phyloP scores from a whole-genome alignment of 169 alveolate genomes.

The Ichthyophthirius multifiliis region DNA sequence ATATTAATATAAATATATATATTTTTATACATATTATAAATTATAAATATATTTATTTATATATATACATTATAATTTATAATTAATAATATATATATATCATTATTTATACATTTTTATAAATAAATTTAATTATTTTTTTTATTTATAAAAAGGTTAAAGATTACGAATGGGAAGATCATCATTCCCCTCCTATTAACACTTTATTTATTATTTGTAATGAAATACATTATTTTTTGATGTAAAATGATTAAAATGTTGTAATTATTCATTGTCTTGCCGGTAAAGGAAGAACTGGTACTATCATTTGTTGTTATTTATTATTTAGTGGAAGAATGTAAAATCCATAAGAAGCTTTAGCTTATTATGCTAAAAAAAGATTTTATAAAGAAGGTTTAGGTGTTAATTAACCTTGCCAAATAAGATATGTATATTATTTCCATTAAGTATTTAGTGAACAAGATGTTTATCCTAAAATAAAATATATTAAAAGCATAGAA shows the following conservation, averaged over 20 bases:
- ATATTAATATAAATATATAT: no score
- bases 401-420: slow-evolving; percentile 84
- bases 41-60: slow-evolving; percentile 27
- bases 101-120: no score
- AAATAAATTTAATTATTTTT: no score
- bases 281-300: slow-evolving; percentile 90
- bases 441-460: slow-evolving; percentile 42
- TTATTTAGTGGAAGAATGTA: slow-evolving; percentile 63
- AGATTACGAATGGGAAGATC: slow-evolving; percentile 72
- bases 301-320: slow-evolving; percentile 81
- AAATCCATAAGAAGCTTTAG: slow-evolving; percentile 76
- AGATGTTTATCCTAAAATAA: slow-evolving; percentile 12
- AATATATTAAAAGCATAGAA: background rate
- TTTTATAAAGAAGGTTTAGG: slow-evolving; percentile 74
- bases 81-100: background rate
- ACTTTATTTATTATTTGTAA: slow-evolving; percentile 74
- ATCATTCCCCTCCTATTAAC: slow-evolving; percentile 77
- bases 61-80: background rate
- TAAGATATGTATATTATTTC: slow-evolving; percentile 80
- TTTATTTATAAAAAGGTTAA: no score
- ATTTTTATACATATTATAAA: no score
- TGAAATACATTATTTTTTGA: slow-evolving; percentile 60
- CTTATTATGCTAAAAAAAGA: slow-evolving; percentile 75
- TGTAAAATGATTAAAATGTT: slow-evolving; percentile 54
- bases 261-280: slow-evolving; percentile 87